These are phyloP conservation scores for Cystofilobasidium capitatum DNA, from an alignment of 768 basidiomycete genomes.

Conservation along the genomic window DNA sequence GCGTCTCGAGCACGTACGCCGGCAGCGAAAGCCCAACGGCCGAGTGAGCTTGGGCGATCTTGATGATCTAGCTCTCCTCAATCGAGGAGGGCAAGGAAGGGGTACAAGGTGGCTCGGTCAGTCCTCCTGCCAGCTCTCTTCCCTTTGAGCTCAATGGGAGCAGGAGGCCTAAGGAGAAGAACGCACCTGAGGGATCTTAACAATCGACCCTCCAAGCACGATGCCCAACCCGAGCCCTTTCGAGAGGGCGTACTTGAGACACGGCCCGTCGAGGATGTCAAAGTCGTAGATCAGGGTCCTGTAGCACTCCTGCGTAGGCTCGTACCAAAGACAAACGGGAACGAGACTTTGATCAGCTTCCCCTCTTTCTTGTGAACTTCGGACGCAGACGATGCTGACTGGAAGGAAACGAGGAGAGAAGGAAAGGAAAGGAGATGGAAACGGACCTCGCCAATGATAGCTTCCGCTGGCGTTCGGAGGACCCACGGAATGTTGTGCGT, in stretches of 20 bases:
- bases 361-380: neutral
- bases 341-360: too few species aligned
- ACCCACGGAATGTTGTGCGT: constrained; percentile 80
- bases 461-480: constrained; percentile 66
- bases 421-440: neutral
- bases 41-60: constrained; percentile 42
- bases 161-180: neutral
- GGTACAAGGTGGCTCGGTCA: neutral
- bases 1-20: constrained; percentile 81
- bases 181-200: constrained; percentile 88
- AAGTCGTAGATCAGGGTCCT: constrained; percentile 77
- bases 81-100: neutral
- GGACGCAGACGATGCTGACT: neutral
- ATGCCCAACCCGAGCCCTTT: constrained; percentile 89
- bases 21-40: constrained; percentile 79
- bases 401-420: neutral
- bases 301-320: constrained; percentile 68
- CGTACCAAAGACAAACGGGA: neutral
- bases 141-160: neutral
- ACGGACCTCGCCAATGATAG: constrained; percentile 68
- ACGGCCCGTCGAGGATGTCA: constrained; percentile 62
- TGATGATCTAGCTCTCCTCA: constrained; percentile 10
- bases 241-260: constrained; percentile 82
- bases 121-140: neutral
- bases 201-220: constrained; percentile 77